Evolutionary conservation across 306 rosid genomes (phyloP).

Genomic region (Clitoria ternatea): DNA sequence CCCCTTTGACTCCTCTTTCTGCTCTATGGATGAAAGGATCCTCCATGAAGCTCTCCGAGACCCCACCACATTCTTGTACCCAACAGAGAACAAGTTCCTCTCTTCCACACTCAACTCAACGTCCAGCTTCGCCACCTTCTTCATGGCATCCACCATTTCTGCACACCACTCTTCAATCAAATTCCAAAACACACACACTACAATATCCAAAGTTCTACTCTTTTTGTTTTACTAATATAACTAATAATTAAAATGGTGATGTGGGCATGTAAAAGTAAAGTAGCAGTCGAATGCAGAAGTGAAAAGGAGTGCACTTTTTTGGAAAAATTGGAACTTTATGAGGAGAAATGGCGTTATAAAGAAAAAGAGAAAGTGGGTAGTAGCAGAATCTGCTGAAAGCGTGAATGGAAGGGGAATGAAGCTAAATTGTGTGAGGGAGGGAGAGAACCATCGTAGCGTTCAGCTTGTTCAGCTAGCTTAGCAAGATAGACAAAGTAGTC

Average conservation of each 20-base stretch:
- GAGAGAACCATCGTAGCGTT: conserved; percentile 42
- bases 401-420: conserved; percentile 1
- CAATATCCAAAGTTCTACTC: background rate
- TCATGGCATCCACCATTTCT: conserved; percentile 44
- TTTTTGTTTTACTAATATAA: too few species aligned
- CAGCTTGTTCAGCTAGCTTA: conserved; percentile 37
- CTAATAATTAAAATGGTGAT: background rate
- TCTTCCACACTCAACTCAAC: conserved; percentile 44
- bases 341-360: background rate
- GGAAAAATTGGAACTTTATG: conserved; percentile 22
- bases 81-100: conserved; percentile 42
- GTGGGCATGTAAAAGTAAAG: background rate
- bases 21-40: conserved; percentile 38
- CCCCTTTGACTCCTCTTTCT: conserved; percentile 43
- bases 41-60: conserved; percentile 44
- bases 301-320: background rate
- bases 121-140: conserved; percentile 33
- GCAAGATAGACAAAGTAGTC: conserved; percentile 30
- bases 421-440: conserved; percentile 12
- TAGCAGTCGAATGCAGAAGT: background rate
- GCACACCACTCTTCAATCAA: conserved; percentile 20
- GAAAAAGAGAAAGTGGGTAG: conserved; percentile 5
- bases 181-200: background rate
- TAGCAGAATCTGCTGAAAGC: background rate
- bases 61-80: conserved; percentile 45